Evolutionary conservation across 805 yeast genomes (phyloP).

Genomic region (Saturnispora halmiae): DNA sequence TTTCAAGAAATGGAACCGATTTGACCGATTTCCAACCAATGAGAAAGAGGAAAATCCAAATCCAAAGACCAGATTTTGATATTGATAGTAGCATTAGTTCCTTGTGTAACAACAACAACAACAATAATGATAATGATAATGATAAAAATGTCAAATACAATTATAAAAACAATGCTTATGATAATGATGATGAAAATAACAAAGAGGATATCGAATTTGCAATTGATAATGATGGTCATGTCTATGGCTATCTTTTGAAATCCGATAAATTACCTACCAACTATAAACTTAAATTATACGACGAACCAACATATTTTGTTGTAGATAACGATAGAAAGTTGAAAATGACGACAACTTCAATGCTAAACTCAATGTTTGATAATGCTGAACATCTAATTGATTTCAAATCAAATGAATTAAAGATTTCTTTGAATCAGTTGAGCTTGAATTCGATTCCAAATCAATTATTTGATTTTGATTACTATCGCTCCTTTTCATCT

Average conservation of each 20-base stretch:
- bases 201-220: constrained; percentile 27
- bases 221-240: constrained; percentile 38
- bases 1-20: not conserved
- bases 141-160: too few relatives aligned
- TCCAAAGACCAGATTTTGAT: not conserved
- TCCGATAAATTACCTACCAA: constrained; percentile 24
- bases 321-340: constrained; percentile 20
- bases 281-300: constrained; percentile 25
- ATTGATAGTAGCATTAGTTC: too few relatives aligned
- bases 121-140: not conserved
- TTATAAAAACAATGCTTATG: too few relatives aligned
- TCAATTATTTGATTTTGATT: constrained; percentile 47
- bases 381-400: constrained; percentile 19
- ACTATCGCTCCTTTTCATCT: constrained; percentile 35
- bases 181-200: not conserved
- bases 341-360: constrained; percentile 30
- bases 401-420: constrained; percentile 27
- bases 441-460: constrained; percentile 44
- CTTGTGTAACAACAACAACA: too few relatives aligned
- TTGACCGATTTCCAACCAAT: not conserved
- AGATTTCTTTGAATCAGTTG: constrained; percentile 40
- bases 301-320: constrained; percentile 28
- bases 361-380: constrained; percentile 40
- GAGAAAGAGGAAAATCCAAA: not conserved
- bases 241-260: constrained; percentile 26